These are phyloP conservation scores for Gossypium schwendimanii DNA, from an alignment of 441 rosid species.

Conservation along the genomic window DNA sequence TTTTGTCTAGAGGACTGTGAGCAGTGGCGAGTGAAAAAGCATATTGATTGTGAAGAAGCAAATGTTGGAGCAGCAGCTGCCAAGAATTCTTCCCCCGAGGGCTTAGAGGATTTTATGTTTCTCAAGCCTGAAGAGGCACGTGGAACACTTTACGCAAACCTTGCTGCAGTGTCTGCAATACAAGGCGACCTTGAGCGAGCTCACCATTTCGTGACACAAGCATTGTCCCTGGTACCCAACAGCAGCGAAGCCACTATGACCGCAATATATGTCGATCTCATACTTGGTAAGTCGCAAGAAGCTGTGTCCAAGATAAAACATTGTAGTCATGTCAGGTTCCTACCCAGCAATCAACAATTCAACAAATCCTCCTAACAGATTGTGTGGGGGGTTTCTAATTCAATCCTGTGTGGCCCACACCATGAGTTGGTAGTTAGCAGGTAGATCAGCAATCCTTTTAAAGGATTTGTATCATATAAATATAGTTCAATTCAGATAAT, in stretches of 20 bases:
- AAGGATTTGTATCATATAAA: slow-evolving; percentile 65
- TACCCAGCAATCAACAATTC: slow-evolving; percentile 41
- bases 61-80: slow-evolving; percentile 33
- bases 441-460: slow-evolving; percentile 50
- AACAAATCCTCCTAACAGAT: slow-evolving; percentile 14
- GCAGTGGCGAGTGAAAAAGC: slow-evolving; percentile 47
- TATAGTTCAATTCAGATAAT: slow-evolving; percentile 44
- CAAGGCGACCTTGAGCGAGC: slow-evolving; percentile 76
- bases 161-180: slow-evolving; percentile 55
- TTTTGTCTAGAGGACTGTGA: slow-evolving; percentile 62
- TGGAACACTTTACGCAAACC: slow-evolving; percentile 68
- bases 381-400: slow-evolving; percentile 26
- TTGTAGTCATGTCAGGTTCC: slow-evolving; percentile 58
- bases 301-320: slow-evolving; percentile 73
- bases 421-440: slow-evolving; percentile 36
- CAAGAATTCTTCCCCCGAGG: slow-evolving; percentile 33
- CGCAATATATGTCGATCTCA: slow-evolving; percentile 66
- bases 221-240: slow-evolving; percentile 51
- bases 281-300: slow-evolving; percentile 66
- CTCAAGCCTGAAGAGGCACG: slow-evolving; percentile 86
- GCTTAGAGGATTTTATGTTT: slow-evolving; percentile 31
- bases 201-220: slow-evolving; percentile 41
- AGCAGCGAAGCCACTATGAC: slow-evolving; percentile 69
- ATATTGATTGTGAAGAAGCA: slow-evolving; percentile 57
- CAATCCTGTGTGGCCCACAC: slow-evolving; percentile 16